Evolutionary conservation across 192 early-diverging fungal species (phyloP), one percentile per base, ranked within the genome.

Genomic region (Oehlia diaphana): DNA sequence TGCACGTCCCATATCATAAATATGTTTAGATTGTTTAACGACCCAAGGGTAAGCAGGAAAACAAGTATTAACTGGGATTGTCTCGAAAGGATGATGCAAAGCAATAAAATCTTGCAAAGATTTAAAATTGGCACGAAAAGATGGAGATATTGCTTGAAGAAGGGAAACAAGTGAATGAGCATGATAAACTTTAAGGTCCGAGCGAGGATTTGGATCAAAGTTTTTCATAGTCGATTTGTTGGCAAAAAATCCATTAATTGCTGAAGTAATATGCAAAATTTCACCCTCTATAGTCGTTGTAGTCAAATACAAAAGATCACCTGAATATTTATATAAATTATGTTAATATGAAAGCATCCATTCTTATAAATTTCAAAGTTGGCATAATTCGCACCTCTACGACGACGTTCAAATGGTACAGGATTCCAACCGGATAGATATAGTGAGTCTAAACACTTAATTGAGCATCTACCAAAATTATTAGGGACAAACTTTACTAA

Each of bases 391-490:
- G 4, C 33, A 83, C 92, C 94, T 81, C 88, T 89, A 33, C 93
- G 85, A 69, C 91, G 89, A 44, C 92, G 90, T 71, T 91, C 82
- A 47, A 90, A 89, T 9, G 95, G 92, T 16, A 95, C 93, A 31
- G 97, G 96, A 83, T 98, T 99, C 97, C 97, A 98, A 35, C 91
- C 90, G 73, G 96, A 98, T 31, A 96, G 80, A 19, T 89, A 82
- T 73, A 99, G 82, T 71, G 89, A 91, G 74, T 92, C 92, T 72
- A 94, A 74, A 71, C 93, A 94, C 80, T 91, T 84, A 9, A 92
- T 91, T 35, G 82, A 83, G 50, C 85, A 81, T 67, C 85, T 77
- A 77, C 89, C 83, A 72, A 90, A 86, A 37, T 83, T 86, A 44
- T 83, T 77, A 37, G 90, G 88, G 67, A 92, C 77, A 78, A 94